These are phyloP conservation scores for Helianthus annuus DNA, from an alignment of 129 eudicot genomes.

Conservation along the genomic window DNA sequence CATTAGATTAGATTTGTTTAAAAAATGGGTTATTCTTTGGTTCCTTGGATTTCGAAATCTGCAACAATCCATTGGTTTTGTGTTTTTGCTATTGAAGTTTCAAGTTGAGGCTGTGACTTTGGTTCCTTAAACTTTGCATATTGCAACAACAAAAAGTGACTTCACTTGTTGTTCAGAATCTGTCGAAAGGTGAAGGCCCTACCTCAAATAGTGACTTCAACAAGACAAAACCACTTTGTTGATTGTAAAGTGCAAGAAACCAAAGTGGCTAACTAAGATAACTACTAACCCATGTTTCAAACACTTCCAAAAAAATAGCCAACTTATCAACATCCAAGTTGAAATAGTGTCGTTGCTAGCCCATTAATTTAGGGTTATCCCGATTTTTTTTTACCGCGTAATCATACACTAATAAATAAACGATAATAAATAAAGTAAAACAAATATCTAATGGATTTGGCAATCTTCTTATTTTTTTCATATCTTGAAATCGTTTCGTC, in stretches of 20 bases:
- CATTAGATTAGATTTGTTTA: too few species aligned
- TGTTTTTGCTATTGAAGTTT: too few species aligned
- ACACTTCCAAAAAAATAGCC: neutral
- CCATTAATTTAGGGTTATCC: too few species aligned
- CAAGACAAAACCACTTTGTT: neutral
- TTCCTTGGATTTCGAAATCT: neutral
- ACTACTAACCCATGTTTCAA: neutral
- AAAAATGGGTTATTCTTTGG: neutral
- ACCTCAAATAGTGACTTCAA: neutral
- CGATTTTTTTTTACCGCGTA: too few species aligned
- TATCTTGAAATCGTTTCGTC: too few species aligned
- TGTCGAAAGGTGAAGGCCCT: neutral
- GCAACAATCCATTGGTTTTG: neutral
- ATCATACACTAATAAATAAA: too few species aligned
- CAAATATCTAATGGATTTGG: too few species aligned
- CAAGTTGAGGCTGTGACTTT: neutral
- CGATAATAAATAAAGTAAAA: too few species aligned
- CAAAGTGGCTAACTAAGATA: too few species aligned
- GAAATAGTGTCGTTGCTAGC: neutral
- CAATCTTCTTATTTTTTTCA: too few species aligned
- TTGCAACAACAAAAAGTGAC: neutral
- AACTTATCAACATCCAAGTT: neutral
- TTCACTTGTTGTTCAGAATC: neutral
- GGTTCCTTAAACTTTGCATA: neutral
- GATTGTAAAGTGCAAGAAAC: neutral